Percentiles rank a stretch among this genome's conserved stretches.
phyloP scores from a whole-genome alignment of 306 rosid genomes.

The Lupinus albus region DNA sequence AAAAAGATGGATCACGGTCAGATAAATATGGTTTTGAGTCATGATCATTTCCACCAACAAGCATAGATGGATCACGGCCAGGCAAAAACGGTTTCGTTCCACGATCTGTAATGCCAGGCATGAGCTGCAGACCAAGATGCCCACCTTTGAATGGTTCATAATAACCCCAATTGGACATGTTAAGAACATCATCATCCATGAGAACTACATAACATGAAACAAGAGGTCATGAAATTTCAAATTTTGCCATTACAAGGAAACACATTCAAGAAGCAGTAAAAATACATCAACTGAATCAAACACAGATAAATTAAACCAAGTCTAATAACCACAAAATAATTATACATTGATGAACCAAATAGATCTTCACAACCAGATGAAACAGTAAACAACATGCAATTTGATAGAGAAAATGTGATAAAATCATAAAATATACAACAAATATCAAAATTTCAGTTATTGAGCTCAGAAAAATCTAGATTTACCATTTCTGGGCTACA shows the following conservation, averaged over 20 bases:
- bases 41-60: conserved; percentile 66
- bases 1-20: conserved; percentile 67
- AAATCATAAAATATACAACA: conserved; percentile 6
- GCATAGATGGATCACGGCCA: conserved; percentile 69
- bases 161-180: conserved; percentile 95
- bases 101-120: conserved; percentile 79
- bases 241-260: neutral
- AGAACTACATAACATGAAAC: conserved; percentile 53
- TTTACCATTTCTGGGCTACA: conserved; percentile 26
- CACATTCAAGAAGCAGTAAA: conserved; percentile 19
- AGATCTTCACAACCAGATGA: conserved; percentile 21
- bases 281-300: neutral
- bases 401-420: conserved; percentile 36
- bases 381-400: conserved; percentile 23
- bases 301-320: neutral
- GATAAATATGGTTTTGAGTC: conserved; percentile 70
- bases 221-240: conserved; percentile 36
- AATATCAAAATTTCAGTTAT: neutral
- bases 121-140: conserved; percentile 90
- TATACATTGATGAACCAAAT: neutral
- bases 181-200: conserved; percentile 92
- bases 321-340: neutral
- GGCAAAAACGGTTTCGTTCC: conserved; percentile 70
- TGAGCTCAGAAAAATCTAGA: conserved; percentile 11
- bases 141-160: conserved; percentile 87